These are phyloP conservation scores for Phylloporus gajari DNA, from an alignment of 1,284 basidiomycete genomes.

Conservation along the genomic window DNA sequence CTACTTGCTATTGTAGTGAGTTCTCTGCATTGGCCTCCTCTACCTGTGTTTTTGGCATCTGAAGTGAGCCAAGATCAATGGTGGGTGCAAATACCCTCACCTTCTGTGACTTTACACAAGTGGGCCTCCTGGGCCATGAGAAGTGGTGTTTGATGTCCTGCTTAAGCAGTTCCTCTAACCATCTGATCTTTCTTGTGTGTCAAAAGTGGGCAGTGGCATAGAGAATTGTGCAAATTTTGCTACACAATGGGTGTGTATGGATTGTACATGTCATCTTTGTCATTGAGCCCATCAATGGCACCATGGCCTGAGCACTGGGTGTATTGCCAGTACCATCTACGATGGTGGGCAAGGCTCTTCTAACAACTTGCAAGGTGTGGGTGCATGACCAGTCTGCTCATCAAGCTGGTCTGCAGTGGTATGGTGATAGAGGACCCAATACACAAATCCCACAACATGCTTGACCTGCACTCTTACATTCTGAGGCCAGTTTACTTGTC, in stretches of 20 bases:
- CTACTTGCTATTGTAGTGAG: constrained; percentile 91
- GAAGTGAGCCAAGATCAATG: constrained; percentile 12
- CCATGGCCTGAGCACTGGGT: too few species aligned
- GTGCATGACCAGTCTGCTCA: too few species aligned
- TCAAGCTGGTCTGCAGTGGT: too few species aligned
- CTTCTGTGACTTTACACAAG: constrained; percentile 80
- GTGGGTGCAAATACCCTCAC: constrained; percentile 53
- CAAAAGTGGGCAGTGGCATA: constrained; percentile 65
- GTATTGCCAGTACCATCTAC: too few species aligned
- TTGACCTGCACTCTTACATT: too few species aligned
- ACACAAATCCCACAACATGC: too few species aligned
- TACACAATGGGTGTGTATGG: neutral
- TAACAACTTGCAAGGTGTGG: too few species aligned
- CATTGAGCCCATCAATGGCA: too few species aligned
- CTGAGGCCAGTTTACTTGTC: too few species aligned
- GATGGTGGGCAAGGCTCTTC: too few species aligned
- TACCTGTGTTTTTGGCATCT: constrained; percentile 88
- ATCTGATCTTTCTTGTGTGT: constrained; percentile 61
- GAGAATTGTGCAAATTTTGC: constrained; percentile 82
- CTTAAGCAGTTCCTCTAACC: constrained; percentile 71
- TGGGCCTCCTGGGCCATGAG: constrained; percentile 95
- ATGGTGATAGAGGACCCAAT: too few species aligned
- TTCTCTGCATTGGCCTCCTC: constrained; percentile 89
- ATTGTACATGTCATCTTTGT: too few species aligned
- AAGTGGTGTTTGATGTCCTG: constrained; percentile 83